A percentile compares a stretch with the other conserved stretches of the same genome.
phyloP scores from a whole-genome alignment of 192 early-diverging fungal species.

The Coemansia sp. region DNA sequence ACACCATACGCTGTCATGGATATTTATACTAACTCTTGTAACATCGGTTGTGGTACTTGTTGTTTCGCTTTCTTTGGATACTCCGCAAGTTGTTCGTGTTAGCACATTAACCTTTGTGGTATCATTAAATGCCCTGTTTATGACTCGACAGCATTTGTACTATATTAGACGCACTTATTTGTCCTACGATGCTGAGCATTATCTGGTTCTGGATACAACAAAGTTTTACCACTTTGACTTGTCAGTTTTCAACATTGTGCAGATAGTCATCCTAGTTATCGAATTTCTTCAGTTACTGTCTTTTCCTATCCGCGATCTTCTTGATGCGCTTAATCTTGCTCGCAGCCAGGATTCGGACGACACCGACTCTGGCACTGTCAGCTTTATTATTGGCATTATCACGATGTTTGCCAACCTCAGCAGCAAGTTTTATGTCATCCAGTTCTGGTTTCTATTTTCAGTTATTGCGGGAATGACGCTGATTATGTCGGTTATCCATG shows the following conservation, averaged over 20 bases:
- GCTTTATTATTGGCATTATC: constrained; percentile 49
- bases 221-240: constrained; percentile 40
- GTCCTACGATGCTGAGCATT: constrained; percentile 48
- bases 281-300: constrained; percentile 80
- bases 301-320: constrained; percentile 74
- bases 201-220: constrained; percentile 49
- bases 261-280: constrained; percentile 66
- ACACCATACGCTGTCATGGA: constrained; percentile 55
- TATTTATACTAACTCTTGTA: constrained; percentile 38
- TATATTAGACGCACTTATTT: constrained; percentile 50
- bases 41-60: constrained; percentile 31
- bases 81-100: constrained; percentile 40
- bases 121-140: constrained; percentile 52
- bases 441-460: constrained; percentile 53
- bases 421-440: constrained; percentile 51
- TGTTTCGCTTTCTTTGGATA: constrained; percentile 25
- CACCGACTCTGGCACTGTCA: constrained; percentile 23
- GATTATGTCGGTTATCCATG: constrained; percentile 33
- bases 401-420: constrained; percentile 53
- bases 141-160: constrained; percentile 57
- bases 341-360: constrained; percentile 11
- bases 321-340: constrained; percentile 48
- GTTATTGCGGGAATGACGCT: constrained; percentile 37
- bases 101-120: constrained; percentile 44
- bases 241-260: constrained; percentile 67